phyloP scores from a whole-genome alignment of 2,329 filamentous ascomycete genomes.

The Helminthosporium solani region DNA sequence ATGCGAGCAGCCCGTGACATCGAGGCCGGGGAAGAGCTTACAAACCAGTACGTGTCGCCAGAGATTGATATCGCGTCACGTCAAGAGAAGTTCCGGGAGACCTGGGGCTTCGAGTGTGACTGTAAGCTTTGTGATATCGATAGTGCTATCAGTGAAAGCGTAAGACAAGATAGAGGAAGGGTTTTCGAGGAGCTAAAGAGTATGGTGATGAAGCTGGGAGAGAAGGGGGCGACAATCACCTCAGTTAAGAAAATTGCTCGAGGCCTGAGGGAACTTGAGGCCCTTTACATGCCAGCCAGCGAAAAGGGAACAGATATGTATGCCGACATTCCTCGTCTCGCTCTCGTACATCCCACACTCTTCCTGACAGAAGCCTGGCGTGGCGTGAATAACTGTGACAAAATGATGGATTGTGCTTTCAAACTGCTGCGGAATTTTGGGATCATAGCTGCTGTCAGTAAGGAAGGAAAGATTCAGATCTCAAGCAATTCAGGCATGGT shows the following conservation, averaged over 20 bases:
- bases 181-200: conserved; percentile 23
- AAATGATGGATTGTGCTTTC: conserved; percentile 19
- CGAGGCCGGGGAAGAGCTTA: conserved; percentile 21
- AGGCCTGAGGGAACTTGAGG: conserved; percentile 17
- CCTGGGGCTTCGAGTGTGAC: conserved; percentile 25
- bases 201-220: conserved; percentile 19
- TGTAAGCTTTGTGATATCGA: conserved; percentile 21
- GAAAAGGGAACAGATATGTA: conserved; percentile 12
- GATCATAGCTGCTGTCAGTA: conserved; percentile 8
- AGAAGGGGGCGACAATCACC: conserved; percentile 15
- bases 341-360: conserved; percentile 26
- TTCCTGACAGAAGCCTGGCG: conserved; percentile 26
- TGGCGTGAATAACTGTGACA: conserved; percentile 19
- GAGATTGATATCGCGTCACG: conserved; percentile 21
- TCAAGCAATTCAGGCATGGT: conserved; percentile 18
- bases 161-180: conserved; percentile 10
- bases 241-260: conserved; percentile 25
- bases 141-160: conserved; percentile 1
- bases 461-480: conserved; percentile 11
- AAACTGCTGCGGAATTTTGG: conserved; percentile 26
- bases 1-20: conserved; percentile 44
- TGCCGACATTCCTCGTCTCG: conserved; percentile 17
- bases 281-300: conserved; percentile 12
- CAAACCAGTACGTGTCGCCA: conserved; percentile 23
- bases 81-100: conserved; percentile 17